phyloP scores from a whole-genome alignment of 2,329 filamentous ascomycete genomes.

The Thelonectria olida region DNA sequence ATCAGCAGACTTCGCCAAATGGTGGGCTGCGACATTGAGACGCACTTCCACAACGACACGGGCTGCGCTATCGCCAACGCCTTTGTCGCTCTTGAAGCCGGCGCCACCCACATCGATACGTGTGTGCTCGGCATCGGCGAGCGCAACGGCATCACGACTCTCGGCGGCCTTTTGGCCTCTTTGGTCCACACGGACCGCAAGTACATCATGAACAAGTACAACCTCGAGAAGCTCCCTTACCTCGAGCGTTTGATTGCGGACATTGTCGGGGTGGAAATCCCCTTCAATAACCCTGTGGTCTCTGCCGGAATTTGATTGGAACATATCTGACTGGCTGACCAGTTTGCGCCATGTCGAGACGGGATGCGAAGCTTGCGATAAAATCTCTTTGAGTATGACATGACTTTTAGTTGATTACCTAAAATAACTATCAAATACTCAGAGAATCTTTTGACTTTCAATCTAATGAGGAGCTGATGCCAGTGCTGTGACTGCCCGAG shows the following conservation, averaged over 20 bases:
- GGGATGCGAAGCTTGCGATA: too few species aligned
- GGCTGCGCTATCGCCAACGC: slow-evolving; percentile 91
- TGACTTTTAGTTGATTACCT: too few species aligned
- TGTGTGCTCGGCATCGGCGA: slow-evolving; percentile 79
- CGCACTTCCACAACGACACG: slow-evolving; percentile 80
- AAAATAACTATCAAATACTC: too few species aligned
- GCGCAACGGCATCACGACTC: slow-evolving; percentile 75
- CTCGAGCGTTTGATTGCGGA: slow-evolving; percentile 86
- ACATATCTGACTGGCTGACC: too few species aligned
- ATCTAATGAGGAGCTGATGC: too few species aligned
- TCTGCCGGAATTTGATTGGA: not conserved
- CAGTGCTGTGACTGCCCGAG: too few species aligned
- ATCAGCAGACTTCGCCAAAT: slow-evolving; percentile 56
- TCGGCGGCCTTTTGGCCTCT: slow-evolving; percentile 42
- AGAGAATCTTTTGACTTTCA: too few species aligned
- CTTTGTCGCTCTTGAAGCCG: slow-evolving; percentile 87
- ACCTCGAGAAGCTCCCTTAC: slow-evolving; percentile 88
- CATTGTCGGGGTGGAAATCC: slow-evolving; percentile 46
- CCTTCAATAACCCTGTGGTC: too few species aligned
- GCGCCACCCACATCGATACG: slow-evolving; percentile 85
- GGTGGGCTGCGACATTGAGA: slow-evolving; percentile 70
- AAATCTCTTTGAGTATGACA: too few species aligned
- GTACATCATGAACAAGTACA: slow-evolving; percentile 89
- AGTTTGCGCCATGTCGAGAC: too few species aligned
- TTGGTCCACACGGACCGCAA: slow-evolving; percentile 65